Conservation (phyloP, 768 basidiomycete species). For the Mycena rosella region DNA sequence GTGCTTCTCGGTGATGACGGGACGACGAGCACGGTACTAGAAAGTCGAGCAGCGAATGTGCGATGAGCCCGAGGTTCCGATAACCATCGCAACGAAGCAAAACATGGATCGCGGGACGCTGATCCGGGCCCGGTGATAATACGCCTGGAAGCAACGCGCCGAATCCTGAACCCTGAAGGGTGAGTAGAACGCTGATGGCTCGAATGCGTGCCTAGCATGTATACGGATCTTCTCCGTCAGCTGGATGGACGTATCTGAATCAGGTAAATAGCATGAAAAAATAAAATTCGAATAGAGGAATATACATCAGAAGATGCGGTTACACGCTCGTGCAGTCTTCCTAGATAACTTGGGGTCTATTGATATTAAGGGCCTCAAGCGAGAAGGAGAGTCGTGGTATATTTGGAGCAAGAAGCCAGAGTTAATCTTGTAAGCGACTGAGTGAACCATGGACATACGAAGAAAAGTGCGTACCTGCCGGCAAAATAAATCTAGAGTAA, state of each 20-base stretch:
- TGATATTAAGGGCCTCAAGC: constrained; percentile 2
- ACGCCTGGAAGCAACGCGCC: constrained; percentile 9
- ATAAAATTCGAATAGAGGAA: constrained; percentile 5
- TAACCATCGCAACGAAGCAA: constrained; percentile 32
- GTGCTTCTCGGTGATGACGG: constrained; percentile 36
- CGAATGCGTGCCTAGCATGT: constrained; percentile 19
- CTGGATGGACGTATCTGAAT: constrained; percentile 6
- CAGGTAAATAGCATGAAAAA: background rate
- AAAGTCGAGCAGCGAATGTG: constrained; percentile 18
- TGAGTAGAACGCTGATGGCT: constrained; percentile 14
- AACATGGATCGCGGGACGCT: constrained; percentile 28
- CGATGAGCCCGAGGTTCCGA: constrained; percentile 34
- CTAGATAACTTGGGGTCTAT: background rate
- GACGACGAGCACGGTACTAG: constrained; percentile 22
- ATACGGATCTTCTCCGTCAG: constrained; percentile 26
- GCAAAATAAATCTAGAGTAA: constrained; percentile 3
- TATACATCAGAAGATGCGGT: background rate
- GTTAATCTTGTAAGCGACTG: constrained; percentile 18
- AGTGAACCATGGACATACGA: constrained; percentile 13
- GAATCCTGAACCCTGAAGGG: constrained; percentile 20
- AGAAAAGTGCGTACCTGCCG: constrained; percentile 25
- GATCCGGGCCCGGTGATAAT: constrained; percentile 26
- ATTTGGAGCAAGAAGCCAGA: constrained; percentile 20
- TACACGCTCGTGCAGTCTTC: background rate
- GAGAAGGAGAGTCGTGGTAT: constrained; percentile 6